Percentiles rank a stretch among this genome's conserved stretches.
Evolutionary conservation across 495 filamentous ascomycete species (phyloP).

Genomic region (Aspergillus bertholletiae): DNA sequence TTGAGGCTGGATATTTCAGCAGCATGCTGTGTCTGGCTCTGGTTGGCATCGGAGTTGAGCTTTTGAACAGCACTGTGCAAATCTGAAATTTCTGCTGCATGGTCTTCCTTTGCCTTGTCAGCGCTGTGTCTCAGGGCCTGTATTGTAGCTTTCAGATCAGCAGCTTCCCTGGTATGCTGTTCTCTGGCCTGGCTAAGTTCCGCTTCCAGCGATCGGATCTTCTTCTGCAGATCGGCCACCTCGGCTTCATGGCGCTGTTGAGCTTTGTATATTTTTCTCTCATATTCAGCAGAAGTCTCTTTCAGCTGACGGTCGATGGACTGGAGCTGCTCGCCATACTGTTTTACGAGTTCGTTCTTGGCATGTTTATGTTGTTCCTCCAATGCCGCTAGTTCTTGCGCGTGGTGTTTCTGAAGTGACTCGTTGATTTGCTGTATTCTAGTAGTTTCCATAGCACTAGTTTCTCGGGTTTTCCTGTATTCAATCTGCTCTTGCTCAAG

Average conservation of each 20-base stretch:
- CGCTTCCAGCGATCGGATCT: conserved; percentile 53
- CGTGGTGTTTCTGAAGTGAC: conserved; percentile 66
- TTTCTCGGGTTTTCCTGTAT: conserved; percentile 69
- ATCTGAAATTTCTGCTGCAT: conserved; percentile 56
- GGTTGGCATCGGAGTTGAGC: conserved; percentile 52
- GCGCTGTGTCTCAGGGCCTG: conserved; percentile 53
- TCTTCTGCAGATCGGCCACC: conserved; percentile 58
- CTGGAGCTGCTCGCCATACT: conserved; percentile 47
- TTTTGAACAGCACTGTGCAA: conserved; percentile 52
- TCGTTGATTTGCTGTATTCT: conserved; percentile 68
- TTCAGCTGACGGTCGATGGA: conserved; percentile 46
- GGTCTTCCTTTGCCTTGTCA: conserved; percentile 45
- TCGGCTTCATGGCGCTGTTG: conserved; percentile 57
- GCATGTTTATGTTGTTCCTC: conserved; percentile 43
- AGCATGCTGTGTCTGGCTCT: conserved; percentile 40
- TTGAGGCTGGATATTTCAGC: conserved; percentile 16
- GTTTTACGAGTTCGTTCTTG: conserved; percentile 42
- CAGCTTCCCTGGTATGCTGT: conserved; percentile 52
- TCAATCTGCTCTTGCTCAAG: conserved; percentile 76
- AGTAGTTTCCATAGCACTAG: conserved; percentile 57
- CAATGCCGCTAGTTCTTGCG: conserved; percentile 48
- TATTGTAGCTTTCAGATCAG: conserved; percentile 53
- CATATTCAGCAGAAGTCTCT: conserved; percentile 47
- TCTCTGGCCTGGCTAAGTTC: conserved; percentile 55
- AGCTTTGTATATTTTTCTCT: conserved; percentile 41